Base-by-base conservation (phyloP, 495 filamentous ascomycete species). In the Penicillium odoratum region DNA sequence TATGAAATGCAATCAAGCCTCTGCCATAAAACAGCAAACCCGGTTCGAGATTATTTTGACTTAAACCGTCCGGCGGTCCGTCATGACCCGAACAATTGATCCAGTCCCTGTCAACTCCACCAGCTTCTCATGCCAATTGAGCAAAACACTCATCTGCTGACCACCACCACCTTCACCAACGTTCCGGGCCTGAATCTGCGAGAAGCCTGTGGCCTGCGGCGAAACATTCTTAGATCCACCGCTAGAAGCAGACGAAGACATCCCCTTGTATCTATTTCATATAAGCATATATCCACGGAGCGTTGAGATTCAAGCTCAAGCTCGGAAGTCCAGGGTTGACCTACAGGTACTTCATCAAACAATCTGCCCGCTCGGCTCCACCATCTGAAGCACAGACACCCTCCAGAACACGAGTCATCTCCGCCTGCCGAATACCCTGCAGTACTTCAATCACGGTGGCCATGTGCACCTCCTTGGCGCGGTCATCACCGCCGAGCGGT, bases 61-160 rank as follows among this genome's bases (percentile, higher is more conserved):
- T 84, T 78, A 96, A 61, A 96, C 91, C 59, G 87, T 96, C 69
- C 92, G 81, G 72, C 91, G 87, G 79, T 97, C 93, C 26, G 90
- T 91, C 92, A 97, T 96, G 51, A 89, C 87, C 61, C 93, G 80
- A 60, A 91, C 87, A 76, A 97, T 93, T 71, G 88, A 87, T 16
- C 92, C 93, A 63, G 88, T 80, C 38, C 93, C 93, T 18, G 90
- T 86, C 63, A 97, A 83, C 64, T 96, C 92, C 3, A 96, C 91
- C 46, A 95, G 77, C 81, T 95, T 96, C 81, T 97, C 92, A 67
- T 96, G 92, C 92, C 92, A 97, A 68, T 88, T 95, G 61, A 97
- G 75, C 66, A 97, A 67, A 45, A 97, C 92, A 62, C 92, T 96
- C 92, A 96, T 96, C 46, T 87, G 88, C 63, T 90, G 85, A 48